A percentile compares a stretch with the other conserved stretches of the same genome.
Evolutionary conservation across 1,284 basidiomycete species (phyloP).

Genomic region (Cryptococcus sp.): DNA sequence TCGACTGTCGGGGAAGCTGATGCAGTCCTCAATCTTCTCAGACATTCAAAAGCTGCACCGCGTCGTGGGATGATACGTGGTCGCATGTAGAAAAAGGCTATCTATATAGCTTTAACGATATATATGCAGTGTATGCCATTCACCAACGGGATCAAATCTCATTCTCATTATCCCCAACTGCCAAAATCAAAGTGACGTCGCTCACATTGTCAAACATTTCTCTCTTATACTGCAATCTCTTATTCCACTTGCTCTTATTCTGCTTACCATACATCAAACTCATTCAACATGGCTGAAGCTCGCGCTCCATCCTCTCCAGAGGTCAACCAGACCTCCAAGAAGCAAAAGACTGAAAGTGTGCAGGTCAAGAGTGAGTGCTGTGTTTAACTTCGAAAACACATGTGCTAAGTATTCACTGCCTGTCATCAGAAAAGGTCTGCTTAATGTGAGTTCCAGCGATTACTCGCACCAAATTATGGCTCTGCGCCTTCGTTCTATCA

Average conservation of each 20-base stretch:
- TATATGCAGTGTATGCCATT: not conserved
- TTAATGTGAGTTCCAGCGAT: conserved; percentile 64
- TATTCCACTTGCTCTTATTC: not conserved
- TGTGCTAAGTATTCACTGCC: not conserved
- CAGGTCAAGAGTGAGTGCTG: conserved; percentile 40
- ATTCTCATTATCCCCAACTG: too few relatives aligned
- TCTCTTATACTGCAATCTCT: too few relatives aligned
- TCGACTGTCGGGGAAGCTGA: not conserved
- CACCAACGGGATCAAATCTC: too few relatives aligned
- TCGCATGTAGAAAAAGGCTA: not conserved
- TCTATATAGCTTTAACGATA: not conserved
- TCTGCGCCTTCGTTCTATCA: too few relatives aligned
- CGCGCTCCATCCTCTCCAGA: conserved; percentile 31
- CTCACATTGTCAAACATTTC: too few relatives aligned
- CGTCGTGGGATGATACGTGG: conserved; percentile 44
- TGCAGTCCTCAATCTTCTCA: conserved; percentile 14
- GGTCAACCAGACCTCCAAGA: conserved; percentile 28
- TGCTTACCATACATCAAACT: not conserved
- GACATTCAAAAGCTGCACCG: conserved; percentile 54
- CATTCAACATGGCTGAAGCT: conserved; percentile 23
- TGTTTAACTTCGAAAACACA: not conserved
- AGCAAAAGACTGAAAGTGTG: conserved; percentile 36
- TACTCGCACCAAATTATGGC: too few relatives aligned
- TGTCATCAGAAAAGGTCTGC: conserved; percentile 73
- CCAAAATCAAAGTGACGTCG: too few relatives aligned